These are phyloP conservation scores for Carallia pectinifolia DNA, from an alignment of 345 rosid species.

Conservation along the genomic window DNA sequence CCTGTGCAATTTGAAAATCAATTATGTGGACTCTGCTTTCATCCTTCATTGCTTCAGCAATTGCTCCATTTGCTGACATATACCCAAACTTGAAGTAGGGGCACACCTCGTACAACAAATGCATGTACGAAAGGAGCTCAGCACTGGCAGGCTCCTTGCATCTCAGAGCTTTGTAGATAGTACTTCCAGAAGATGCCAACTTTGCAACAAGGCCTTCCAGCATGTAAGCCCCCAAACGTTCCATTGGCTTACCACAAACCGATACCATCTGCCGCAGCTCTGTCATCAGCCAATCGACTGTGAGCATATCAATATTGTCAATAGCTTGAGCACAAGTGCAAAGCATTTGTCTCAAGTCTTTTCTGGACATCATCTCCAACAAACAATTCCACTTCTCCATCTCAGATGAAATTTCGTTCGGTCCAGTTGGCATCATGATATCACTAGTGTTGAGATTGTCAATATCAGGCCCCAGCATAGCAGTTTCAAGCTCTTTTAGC, in stretches of 20 bases:
- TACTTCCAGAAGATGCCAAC: slow-evolving; percentile 77
- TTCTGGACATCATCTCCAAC: slow-evolving; percentile 57
- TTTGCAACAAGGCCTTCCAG: slow-evolving; percentile 85
- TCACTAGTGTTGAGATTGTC: slow-evolving; percentile 30
- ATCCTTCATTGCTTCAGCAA: slow-evolving; percentile 85
- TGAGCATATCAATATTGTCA: slow-evolving; percentile 46
- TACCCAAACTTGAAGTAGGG: slow-evolving; percentile 96
- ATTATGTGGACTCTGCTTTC: slow-evolving; percentile 74
- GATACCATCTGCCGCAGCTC: slow-evolving; percentile 76
- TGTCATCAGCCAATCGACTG: slow-evolving; percentile 59
- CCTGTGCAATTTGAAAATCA: slow-evolving; percentile 84
- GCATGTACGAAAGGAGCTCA: slow-evolving; percentile 87
- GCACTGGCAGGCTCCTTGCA: slow-evolving; percentile 83
- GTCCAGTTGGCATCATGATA: slow-evolving; percentile 14
- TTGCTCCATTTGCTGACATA: slow-evolving; percentile 93
- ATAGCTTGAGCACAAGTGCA: slow-evolving; percentile 76
- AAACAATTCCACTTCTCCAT: slow-evolving; percentile 38
- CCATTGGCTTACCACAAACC: slow-evolving; percentile 85
- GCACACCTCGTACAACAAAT: slow-evolving; percentile 76
- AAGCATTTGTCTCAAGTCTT: slow-evolving; percentile 73
- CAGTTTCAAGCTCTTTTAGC: slow-evolving; percentile 71
- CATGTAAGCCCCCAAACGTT: slow-evolving; percentile 88
- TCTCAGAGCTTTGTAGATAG: slow-evolving; percentile 73
- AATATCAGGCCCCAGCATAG: slow-evolving; percentile 63
- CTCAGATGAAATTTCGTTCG: slow-evolving; percentile 30